Evolutionary conservation across 2,329 filamentous ascomycete genomes (phyloP).

Genomic region (Phaeosphaeria sp.): DNA sequence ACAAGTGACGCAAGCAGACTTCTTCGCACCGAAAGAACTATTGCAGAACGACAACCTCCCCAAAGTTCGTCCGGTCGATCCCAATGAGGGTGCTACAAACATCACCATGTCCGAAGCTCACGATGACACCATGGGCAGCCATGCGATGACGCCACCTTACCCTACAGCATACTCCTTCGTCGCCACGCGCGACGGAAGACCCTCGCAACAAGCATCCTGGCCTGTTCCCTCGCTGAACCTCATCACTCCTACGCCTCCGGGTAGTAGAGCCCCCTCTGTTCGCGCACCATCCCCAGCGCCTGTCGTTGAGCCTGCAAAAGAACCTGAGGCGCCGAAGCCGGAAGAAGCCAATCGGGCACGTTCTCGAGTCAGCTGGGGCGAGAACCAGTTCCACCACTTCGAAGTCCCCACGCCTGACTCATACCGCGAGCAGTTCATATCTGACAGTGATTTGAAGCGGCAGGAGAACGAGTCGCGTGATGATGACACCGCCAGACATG

Average conservation of each 20-base stretch:
- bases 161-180: slow-evolving; percentile 47
- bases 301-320: slow-evolving; percentile 34
- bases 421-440: slow-evolving; percentile 46
- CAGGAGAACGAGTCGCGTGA: slow-evolving; percentile 35
- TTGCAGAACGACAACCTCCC: slow-evolving; percentile 47
- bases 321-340: slow-evolving; percentile 24
- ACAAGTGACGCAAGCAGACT: slow-evolving; percentile 52
- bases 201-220: slow-evolving; percentile 43
- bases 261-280: slow-evolving; percentile 52
- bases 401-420: slow-evolving; percentile 56
- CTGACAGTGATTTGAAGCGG: slow-evolving; percentile 36
- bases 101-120: slow-evolving; percentile 52
- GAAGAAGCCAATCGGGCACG: slow-evolving; percentile 32
- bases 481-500: slow-evolving; percentile 50
- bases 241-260: slow-evolving; percentile 65
- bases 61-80: slow-evolving; percentile 44
- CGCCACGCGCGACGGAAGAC: slow-evolving; percentile 50
- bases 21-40: slow-evolving; percentile 56
- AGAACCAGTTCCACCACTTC: slow-evolving; percentile 55
- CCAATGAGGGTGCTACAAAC: slow-evolving; percentile 54
- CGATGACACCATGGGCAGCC: slow-evolving; percentile 41
- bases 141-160: slow-evolving; percentile 43
- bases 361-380: slow-evolving; percentile 56
- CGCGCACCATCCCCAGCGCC: slow-evolving; percentile 45
- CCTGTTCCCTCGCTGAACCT: slow-evolving; percentile 62